Base-by-base conservation (phyloP, 2,329 filamentous ascomycete species). In the Venturia asperata region DNA sequence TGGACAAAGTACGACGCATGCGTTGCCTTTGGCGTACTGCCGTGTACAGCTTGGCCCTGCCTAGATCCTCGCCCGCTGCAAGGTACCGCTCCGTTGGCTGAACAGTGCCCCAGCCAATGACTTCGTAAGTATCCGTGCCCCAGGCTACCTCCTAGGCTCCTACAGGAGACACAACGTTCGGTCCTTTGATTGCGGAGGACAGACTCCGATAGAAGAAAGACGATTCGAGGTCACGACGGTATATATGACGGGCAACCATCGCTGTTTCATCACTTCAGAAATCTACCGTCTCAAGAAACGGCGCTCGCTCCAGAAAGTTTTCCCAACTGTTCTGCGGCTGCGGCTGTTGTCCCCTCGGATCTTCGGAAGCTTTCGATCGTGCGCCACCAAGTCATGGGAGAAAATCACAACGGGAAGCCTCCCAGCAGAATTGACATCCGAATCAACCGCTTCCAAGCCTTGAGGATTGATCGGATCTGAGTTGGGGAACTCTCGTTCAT, bases 1-100 rank as follows among this genome's bases (percentile, higher is more conserved):
- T 37, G 52, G 37, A 58, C 52, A 15, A 37, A 19, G n/a, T n/a
- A n/a, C n/a, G n/a, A 37, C 30, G 37, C 15, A 58, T 37, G 52
- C 52, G 27, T 58, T 58, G 34, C 27, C 27, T 58, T 17, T 58
- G 30, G 52, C 52, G 52, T 58, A 37, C 27, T 27, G 37, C 52
- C 37, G 10, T 9, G n/a, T 52, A 21, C 7, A 27, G 27, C 52
- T n/a, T 37, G 52, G 2, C 10, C 39, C 15, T 41, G 27, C 52
- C 52, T 37, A 27, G 52, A 58, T 58, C 27, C 30, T 58, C 52
- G 45, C 21, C 24, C 11, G 52, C 52, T 58, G 52, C 52, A 58
- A 58, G 52, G 52, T n/a, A 58, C 52, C 1, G 52, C 27, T 58
- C 52, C 4, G 7, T 37, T 19, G 9, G 27, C 15, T 37, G 30